These are phyloP conservation scores for Ogataea methanolica DNA, from an alignment of 805 yeast species.

Conservation along the genomic window DNA sequence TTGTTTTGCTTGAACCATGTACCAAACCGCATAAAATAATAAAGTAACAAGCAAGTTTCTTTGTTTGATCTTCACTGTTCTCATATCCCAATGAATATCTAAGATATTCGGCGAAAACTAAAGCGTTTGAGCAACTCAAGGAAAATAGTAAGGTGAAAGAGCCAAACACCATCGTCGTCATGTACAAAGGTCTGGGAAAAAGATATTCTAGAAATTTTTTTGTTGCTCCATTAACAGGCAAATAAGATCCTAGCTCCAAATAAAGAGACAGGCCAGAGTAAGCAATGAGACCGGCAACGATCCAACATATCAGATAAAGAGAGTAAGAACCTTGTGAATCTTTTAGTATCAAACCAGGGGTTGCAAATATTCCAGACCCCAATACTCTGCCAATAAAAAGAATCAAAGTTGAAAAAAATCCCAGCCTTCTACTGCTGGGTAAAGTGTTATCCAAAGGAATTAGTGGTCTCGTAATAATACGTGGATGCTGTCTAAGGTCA, in stretches of 20 bases:
- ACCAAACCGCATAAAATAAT: slow-evolving; percentile 17
- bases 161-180: slow-evolving; percentile 38
- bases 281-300: slow-evolving; percentile 51
- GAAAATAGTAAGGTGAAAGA: slow-evolving; percentile 38
- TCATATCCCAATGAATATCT: slow-evolving; percentile 35
- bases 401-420: slow-evolving; percentile 56
- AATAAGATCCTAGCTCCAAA: slow-evolving; percentile 58
- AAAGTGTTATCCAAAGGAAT: slow-evolving; percentile 16
- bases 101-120: slow-evolving; percentile 46
- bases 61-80: slow-evolving; percentile 27
- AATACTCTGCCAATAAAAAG: slow-evolving; percentile 59
- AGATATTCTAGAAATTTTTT: slow-evolving; percentile 61
- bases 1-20: slow-evolving; percentile 38
- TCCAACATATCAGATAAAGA: slow-evolving; percentile 54
- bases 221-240: slow-evolving; percentile 69
- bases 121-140: slow-evolving; percentile 39
- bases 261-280: slow-evolving; percentile 57
- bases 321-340: slow-evolving; percentile 59
- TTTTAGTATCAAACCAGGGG: slow-evolving; percentile 54
- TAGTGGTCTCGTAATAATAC: slow-evolving; percentile 13
- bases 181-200: slow-evolving; percentile 47
- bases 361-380: slow-evolving; percentile 69
- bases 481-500: slow-evolving; percentile 9
- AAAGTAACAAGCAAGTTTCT: slow-evolving; percentile 13
- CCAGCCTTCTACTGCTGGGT: slow-evolving; percentile 32